Percentiles rank a stretch among this genome's conserved stretches.
These are phyloP conservation scores for Tieghemiomyces parasiticus DNA, from an alignment of 192 early-diverging fungal genomes.

Conservation along the genomic window DNA sequence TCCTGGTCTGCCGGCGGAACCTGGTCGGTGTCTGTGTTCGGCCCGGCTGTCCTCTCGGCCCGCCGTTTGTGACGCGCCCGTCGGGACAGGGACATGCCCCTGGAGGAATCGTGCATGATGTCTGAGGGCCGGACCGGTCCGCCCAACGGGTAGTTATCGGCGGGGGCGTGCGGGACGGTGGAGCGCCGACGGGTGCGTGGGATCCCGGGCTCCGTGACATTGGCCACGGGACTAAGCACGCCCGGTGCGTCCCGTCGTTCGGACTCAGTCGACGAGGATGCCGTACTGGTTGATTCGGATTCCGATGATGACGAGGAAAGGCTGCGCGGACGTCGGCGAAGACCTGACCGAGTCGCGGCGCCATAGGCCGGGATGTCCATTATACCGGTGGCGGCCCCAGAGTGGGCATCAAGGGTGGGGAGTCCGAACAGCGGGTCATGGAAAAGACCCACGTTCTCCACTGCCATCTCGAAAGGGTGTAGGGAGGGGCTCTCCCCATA, in stretches of 20 bases:
- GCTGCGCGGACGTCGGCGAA: background rate
- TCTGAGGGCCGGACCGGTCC: too few relatives aligned
- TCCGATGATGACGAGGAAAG: background rate
- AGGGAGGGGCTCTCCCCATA: conserved; percentile 4
- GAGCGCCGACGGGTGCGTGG: background rate
- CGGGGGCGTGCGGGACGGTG: background rate
- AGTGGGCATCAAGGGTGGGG: conserved; percentile 2
- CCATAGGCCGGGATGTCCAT: background rate
- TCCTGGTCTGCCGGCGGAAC: background rate
- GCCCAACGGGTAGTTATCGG: background rate
- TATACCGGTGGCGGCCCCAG: background rate
- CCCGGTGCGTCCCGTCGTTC: too few relatives aligned
- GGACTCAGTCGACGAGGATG: background rate
- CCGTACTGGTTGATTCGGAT: background rate
- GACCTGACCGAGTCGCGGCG: background rate
- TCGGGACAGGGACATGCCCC: too few relatives aligned
- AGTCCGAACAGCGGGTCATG: conserved; percentile 10
- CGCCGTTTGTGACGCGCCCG: too few relatives aligned
- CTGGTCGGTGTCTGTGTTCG: too few relatives aligned
- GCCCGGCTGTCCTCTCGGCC: too few relatives aligned
- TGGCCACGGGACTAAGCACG: too few relatives aligned
- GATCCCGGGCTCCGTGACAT: too few relatives aligned
- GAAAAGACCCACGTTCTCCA: conserved; percentile 8
- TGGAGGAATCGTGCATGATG: too few relatives aligned
- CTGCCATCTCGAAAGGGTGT: conserved; percentile 9